A percentile compares a stretch with the other conserved stretches of the same genome.
Conservation (phyloP, 805 yeast species). For the Starmerella bombicola region DNA sequence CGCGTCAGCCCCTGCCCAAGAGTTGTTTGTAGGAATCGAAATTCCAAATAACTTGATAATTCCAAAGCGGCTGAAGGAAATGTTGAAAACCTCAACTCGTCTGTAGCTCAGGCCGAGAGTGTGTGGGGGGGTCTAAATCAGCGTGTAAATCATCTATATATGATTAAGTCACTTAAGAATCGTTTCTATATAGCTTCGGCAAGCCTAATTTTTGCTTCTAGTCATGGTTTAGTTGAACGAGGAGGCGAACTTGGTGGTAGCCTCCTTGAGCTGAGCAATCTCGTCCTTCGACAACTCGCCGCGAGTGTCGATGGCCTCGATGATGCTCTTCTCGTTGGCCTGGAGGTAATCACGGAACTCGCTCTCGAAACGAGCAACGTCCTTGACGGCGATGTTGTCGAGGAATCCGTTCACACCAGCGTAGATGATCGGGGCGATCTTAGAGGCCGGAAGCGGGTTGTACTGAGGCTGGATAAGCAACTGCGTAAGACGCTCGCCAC, state of each 20-base stretch:
- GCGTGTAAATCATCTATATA: too few relatives aligned
- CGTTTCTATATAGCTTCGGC: constrained; percentile 11
- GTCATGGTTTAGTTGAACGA: constrained; percentile 42
- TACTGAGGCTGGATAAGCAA: constrained; percentile 96
- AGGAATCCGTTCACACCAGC: constrained; percentile 99
- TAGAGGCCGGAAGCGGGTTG: constrained; percentile 95
- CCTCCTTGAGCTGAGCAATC: constrained; percentile 76
- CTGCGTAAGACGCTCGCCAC: constrained; percentile 99
- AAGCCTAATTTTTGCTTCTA: constrained; percentile 3
- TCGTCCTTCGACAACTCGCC: constrained; percentile 86
- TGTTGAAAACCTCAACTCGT: too few relatives aligned
- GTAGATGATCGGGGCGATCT: constrained; percentile 95
- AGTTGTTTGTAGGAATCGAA: too few relatives aligned
- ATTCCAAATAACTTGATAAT: too few relatives aligned
- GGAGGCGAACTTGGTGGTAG: constrained; percentile 85
- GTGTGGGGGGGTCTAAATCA: too few relatives aligned
- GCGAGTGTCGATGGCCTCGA: constrained; percentile 69
- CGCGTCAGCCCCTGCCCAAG: too few relatives aligned
- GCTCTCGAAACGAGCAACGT: constrained; percentile 82
- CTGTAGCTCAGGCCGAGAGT: too few relatives aligned
- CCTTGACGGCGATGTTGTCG: constrained; percentile 71
- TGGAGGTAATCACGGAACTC: constrained; percentile 85
- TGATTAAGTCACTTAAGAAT: constrained; percentile 3
- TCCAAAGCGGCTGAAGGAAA: too few relatives aligned
- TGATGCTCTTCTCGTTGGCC: constrained; percentile 74